These are phyloP conservation scores for Cyclospora cayetanensis DNA, from an alignment of 169 alveolate species.

Conservation along the genomic window DNA sequence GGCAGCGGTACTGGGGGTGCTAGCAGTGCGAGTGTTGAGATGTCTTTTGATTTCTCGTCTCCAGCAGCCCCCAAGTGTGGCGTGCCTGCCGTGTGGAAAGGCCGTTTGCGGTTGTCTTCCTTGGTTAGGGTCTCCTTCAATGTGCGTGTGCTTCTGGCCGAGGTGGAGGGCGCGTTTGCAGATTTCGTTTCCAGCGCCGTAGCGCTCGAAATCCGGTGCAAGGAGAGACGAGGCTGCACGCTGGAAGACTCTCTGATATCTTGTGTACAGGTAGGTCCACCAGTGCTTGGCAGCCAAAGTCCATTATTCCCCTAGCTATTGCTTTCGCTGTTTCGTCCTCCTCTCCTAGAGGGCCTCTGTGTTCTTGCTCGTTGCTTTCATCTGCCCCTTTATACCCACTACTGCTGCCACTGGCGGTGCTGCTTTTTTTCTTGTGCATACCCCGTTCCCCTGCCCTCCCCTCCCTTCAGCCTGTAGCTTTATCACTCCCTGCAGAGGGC, in stretches of 20 bases:
- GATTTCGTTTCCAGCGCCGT: neutral
- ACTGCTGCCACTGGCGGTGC: too few relatives aligned
- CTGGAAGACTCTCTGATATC: conserved; percentile 9
- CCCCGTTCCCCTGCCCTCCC: neutral
- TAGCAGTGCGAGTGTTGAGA: neutral
- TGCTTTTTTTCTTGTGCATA: neutral
- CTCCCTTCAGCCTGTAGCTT: neutral
- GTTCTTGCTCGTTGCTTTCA: too few relatives aligned
- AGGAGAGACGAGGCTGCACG: neutral
- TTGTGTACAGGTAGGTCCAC: neutral
- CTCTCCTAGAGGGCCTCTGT: too few relatives aligned
- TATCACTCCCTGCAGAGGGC: neutral
- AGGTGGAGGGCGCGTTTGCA: neutral
- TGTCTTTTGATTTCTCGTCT: neutral
- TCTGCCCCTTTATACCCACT: too few relatives aligned
- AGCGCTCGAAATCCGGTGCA: neutral
- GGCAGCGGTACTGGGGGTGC: neutral
- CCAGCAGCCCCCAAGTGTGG: conserved; percentile 2
- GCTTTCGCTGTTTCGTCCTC: neutral
- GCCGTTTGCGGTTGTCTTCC: neutral
- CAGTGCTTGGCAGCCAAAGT: neutral
- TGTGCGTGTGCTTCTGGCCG: neutral
- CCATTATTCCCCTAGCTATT: neutral
- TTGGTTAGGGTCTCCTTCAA: neutral
- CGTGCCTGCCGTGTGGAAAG: neutral